phyloP scores from a whole-genome alignment of 2,329 filamentous ascomycete genomes.

The Monosporascus sp. region DNA sequence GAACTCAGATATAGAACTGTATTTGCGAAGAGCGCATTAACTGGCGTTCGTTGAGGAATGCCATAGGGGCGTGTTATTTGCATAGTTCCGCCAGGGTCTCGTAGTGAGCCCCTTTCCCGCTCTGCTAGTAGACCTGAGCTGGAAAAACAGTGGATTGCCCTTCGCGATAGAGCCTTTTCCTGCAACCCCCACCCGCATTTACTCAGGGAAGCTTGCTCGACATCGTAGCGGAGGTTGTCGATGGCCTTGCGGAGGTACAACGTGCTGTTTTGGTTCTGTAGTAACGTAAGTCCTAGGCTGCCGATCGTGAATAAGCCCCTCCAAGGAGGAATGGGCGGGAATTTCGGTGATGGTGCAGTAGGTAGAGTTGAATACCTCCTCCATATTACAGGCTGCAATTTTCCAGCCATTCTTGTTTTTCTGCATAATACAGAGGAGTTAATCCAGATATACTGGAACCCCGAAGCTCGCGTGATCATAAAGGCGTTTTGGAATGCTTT shows the following conservation, averaged over 20 bases:
- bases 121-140: conserved; percentile 13
- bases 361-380: conserved; percentile 9
- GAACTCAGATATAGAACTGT: conserved; percentile 9
- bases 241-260: conserved; percentile 10
- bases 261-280: not conserved
- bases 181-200: conserved; percentile 13
- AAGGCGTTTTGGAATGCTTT: conserved; percentile 2
- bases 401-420: conserved; percentile 4
- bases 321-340: conserved; percentile 2
- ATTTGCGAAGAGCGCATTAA: not conserved
- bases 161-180: conserved; percentile 10
- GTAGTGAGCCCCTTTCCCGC: conserved; percentile 10
- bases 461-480: not conserved
- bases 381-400: conserved; percentile 6
- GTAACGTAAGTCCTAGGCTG: conserved; percentile 1
- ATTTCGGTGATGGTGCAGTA: conserved; percentile 12
- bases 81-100: conserved; percentile 10
- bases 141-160: conserved; percentile 11
- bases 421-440: conserved; percentile 5
- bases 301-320: conserved; percentile 5
- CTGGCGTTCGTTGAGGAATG: not conserved
- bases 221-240: conserved; percentile 13
- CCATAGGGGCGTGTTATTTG: conserved; percentile 6
- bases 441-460: conserved; percentile 5
- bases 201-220: conserved; percentile 6